These are phyloP conservation scores for Myriosclerotinia curreyana DNA, from an alignment of 2,329 filamentous ascomycete genomes.

Conservation along the genomic window DNA sequence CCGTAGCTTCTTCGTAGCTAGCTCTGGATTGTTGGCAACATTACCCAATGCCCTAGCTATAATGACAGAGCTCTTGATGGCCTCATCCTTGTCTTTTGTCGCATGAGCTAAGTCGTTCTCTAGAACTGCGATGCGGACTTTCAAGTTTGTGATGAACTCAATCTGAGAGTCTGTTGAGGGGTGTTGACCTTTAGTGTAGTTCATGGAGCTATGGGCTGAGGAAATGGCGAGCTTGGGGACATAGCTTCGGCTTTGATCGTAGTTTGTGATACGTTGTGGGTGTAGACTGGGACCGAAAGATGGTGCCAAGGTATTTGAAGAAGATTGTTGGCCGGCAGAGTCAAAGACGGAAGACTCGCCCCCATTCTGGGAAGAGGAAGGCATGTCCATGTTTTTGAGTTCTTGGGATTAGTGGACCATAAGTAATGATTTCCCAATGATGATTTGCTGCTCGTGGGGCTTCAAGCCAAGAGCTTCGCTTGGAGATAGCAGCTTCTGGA, in stretches of 20 bases:
- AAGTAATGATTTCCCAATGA: neutral
- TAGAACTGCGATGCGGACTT: slow-evolving; percentile 30
- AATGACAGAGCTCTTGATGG: slow-evolving; percentile 23
- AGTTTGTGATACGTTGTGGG: neutral
- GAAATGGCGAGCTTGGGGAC: neutral
- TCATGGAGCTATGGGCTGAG: neutral
- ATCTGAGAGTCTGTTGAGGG: slow-evolving; percentile 43
- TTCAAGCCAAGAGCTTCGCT: neutral
- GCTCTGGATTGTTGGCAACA: neutral
- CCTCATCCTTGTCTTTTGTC: slow-evolving; percentile 26
- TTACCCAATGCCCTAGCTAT: slow-evolving; percentile 23
- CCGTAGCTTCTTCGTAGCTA: neutral
- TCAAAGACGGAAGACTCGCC: neutral
- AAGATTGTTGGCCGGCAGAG: neutral
- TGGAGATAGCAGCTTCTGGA: neutral
- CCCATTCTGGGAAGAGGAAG: neutral
- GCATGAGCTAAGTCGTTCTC: slow-evolving; percentile 32
- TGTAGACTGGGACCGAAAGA: neutral
- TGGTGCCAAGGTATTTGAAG: neutral
- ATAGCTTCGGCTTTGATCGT: neutral
- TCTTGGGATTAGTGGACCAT: neutral
- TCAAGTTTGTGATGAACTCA: slow-evolving; percentile 23
- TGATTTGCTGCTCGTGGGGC: neutral
- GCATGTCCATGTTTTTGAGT: neutral
- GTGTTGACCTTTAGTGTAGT: slow-evolving; percentile 70